Conservation (phyloP, 192 early-diverging fungal species). For the Jimgerdemannia flammicorona region DNA sequence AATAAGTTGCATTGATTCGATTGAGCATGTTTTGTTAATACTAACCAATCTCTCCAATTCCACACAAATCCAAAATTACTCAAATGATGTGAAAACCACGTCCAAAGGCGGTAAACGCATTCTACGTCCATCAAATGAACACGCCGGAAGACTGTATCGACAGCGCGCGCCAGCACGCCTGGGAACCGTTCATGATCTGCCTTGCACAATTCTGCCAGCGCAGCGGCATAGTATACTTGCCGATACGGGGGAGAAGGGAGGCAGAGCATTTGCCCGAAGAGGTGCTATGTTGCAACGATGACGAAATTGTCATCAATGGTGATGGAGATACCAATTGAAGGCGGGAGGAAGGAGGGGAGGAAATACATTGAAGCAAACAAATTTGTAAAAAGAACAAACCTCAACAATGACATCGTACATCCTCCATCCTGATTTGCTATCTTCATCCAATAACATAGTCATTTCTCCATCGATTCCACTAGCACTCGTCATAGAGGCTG, state of each 20-base stretch:
- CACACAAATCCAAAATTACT: slow-evolving; percentile 84
- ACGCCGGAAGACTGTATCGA: slow-evolving; percentile 60
- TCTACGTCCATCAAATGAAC: slow-evolving; percentile 82
- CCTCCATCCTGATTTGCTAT: slow-evolving; percentile 16
- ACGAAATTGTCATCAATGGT: neutral
- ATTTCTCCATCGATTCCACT: neutral
- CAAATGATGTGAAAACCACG: slow-evolving; percentile 90
- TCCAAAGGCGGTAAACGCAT: slow-evolving; percentile 74
- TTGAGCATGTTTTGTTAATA: neutral
- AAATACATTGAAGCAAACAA: too few relatives aligned
- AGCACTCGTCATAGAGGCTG: neutral
- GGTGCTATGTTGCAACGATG: slow-evolving; percentile 6
- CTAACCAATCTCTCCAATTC: neutral
- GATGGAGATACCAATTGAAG: too few relatives aligned
- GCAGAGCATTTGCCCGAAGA: slow-evolving; percentile 46
- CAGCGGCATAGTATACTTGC: slow-evolving; percentile 68
- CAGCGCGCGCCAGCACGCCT: slow-evolving; percentile 59
- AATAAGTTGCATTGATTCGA: neutral
- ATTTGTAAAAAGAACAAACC: slow-evolving; percentile 5
- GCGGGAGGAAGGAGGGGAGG: too few relatives aligned
- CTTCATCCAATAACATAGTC: slow-evolving; percentile 7
- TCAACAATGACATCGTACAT: slow-evolving; percentile 28
- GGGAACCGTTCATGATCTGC: slow-evolving; percentile 57
- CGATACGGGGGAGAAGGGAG: slow-evolving; percentile 52
- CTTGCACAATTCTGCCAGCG: slow-evolving; percentile 70